A percentile compares a stretch with the other conserved stretches of the same genome.
phyloP scores from a whole-genome alignment of 495 filamentous ascomycete species.

The Antarctomyces pellizariae region DNA sequence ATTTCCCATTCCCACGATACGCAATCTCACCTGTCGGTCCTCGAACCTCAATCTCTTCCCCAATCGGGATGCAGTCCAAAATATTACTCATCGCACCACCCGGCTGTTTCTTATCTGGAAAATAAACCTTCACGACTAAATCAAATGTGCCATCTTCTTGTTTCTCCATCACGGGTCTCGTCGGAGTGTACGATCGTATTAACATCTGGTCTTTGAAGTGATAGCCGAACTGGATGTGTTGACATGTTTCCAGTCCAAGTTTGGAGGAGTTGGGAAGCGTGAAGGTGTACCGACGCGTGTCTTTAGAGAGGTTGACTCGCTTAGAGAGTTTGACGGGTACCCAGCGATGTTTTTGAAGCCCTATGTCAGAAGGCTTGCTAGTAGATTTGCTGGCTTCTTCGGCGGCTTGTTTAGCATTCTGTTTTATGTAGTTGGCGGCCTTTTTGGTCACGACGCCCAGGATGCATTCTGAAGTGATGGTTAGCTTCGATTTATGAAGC shows the following conservation, averaged over 20 bases:
- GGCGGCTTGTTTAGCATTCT: constrained; percentile 11
- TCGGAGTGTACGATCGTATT: constrained; percentile 9
- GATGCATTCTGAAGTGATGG: constrained; percentile 11
- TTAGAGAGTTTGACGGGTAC: constrained; percentile 11
- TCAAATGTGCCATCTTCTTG: constrained; percentile 10
- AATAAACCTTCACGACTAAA: constrained; percentile 11
- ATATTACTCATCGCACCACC: constrained; percentile 13
- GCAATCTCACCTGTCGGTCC: constrained; percentile 11
- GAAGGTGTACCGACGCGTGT: constrained; percentile 14
- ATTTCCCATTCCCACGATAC: constrained; percentile 11
- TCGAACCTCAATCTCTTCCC: constrained; percentile 11
- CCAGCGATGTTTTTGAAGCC: too few relatives aligned
- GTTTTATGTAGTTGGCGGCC: constrained; percentile 14
- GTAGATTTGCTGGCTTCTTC: constrained; percentile 5
- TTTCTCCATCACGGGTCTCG: constrained; percentile 7
- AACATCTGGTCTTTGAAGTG: constrained; percentile 13
- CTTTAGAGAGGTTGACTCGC: constrained; percentile 7
- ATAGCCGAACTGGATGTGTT: constrained; percentile 16
- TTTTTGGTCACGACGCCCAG: constrained; percentile 18
- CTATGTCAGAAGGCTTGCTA: too few relatives aligned
- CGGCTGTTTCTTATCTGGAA: constrained; percentile 10
- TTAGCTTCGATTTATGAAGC: too few relatives aligned
- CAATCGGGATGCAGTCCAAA: constrained; percentile 12
- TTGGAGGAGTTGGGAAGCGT: constrained; percentile 8
- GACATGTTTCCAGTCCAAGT: constrained; percentile 14